phyloP scores from a whole-genome alignment of 1,284 basidiomycete species.

The Takashimella tepidaria region DNA sequence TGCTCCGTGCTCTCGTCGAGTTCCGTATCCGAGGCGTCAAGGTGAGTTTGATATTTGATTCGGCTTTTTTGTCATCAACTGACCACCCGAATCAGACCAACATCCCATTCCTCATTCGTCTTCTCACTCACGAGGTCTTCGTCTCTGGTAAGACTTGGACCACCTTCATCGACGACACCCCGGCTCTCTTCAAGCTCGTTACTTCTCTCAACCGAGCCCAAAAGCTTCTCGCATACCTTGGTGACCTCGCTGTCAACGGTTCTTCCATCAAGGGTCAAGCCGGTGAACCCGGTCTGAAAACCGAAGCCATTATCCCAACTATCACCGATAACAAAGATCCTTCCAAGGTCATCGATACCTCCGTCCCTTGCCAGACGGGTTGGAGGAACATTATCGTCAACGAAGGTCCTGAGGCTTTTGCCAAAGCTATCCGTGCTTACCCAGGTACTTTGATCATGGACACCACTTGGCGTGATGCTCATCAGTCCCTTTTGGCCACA shows the following conservation, averaged over 20 bases:
- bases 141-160: slow-evolving; percentile 97
- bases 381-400: slow-evolving; percentile 99
- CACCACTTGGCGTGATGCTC: slow-evolving; percentile 99
- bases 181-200: slow-evolving; percentile 96
- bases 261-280: slow-evolving; percentile 72
- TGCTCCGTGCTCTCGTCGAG: slow-evolving; percentile 96
- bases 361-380: slow-evolving; percentile 75
- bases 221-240: slow-evolving; percentile 93
- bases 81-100: slow-evolving; percentile 85
- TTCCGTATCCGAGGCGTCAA: slow-evolving; percentile 99
- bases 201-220: slow-evolving; percentile 98
- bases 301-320: slow-evolving; percentile 79
- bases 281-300: slow-evolving; percentile 91
- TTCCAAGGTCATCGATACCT: slow-evolving; percentile 68
- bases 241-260: slow-evolving; percentile 95
- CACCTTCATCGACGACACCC: slow-evolving; percentile 99
- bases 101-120: slow-evolving; percentile 97
- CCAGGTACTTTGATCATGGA: slow-evolving; percentile 95
- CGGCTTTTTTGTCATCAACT: slow-evolving; percentile 3
- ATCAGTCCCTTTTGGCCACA: slow-evolving; percentile 95
- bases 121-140: slow-evolving; percentile 96
- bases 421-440: slow-evolving; percentile 95
- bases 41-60: slow-evolving; percentile 47
- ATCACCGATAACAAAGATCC: slow-evolving; percentile 75
- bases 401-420: slow-evolving; percentile 96